Conservation (phyloP, 176 grass and related monocot species). For the Triticum monococcum region DNA sequence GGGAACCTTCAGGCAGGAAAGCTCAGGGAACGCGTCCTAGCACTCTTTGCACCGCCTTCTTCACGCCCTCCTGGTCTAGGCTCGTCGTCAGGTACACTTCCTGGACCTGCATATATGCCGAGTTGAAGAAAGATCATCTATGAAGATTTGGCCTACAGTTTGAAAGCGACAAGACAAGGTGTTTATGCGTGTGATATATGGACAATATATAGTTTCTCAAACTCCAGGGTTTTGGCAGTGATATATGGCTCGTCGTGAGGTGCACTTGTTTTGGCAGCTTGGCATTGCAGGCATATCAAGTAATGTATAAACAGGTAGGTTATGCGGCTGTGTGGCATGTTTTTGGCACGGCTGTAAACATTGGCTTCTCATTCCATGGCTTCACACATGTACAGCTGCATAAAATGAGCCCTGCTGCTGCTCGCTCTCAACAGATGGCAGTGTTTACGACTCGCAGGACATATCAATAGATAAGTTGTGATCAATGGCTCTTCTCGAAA, state of each 20-base stretch:
- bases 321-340: not conserved
- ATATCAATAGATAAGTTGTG: not conserved
- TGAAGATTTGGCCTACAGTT: not conserved
- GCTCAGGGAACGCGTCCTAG: constrained; percentile 81
- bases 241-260: not conserved
- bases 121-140: not conserved
- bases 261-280: not conserved
- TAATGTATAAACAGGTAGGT: not conserved
- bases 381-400: not conserved
- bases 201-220: not conserved
- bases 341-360: not conserved
- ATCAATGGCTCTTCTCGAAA: not conserved
- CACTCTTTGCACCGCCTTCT: constrained; percentile 80
- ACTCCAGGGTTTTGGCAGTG: not conserved
- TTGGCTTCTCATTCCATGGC: not conserved
- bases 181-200: not conserved
- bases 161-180: not conserved
- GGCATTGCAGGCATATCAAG: not conserved
- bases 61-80: constrained; percentile 85
- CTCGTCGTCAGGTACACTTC: constrained; percentile 92
- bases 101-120: constrained; percentile 57
- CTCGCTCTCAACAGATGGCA: not conserved
- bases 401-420: not conserved
- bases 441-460: not conserved
- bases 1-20: no score